Base-by-base conservation (phyloP, 345 rosid genomes). In the Salix exigua region DNA sequence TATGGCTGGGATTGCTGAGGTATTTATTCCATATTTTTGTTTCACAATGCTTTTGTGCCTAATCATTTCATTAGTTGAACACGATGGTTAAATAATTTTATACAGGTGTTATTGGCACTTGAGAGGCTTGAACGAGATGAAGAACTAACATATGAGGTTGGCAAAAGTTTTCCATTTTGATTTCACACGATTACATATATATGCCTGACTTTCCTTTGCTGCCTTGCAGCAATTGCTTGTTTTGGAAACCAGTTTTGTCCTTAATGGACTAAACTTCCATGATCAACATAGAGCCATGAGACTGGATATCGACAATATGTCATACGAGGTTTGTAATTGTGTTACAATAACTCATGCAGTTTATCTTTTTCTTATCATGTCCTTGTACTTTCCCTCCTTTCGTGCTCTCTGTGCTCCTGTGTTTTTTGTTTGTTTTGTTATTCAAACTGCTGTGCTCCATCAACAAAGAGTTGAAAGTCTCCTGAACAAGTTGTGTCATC, bases 241-340 rank as follows among this genome's bases (percentile, higher is more conserved):
- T 78, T 85, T 92, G 85, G 99, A 91, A 85, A 89, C 94, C 79
- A 87, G 87, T 74, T 79, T 96, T 76, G 86, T 92, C 73, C 91
- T 91, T 19, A 86, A 85, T 75, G 97, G 92, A 73, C 86, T 89
- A 76, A 88, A 84, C 80, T 84, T 93, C 72, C 80, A 89, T 79
- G 99, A 96, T 79, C 99, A 85, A 81, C 97, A 96, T 78, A 88
- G 97, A 78, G 98, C 90, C 50, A 87, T 96, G 99, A 92, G 99
- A 84, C 88, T 93, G 66, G 97, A 96, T 85, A 93, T 96, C 38
- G 99, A 96, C 81, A 83, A 90, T 83, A 94, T 94, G 99, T 92
- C 99, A 40, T 96, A 96, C 72, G 98, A 96, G 98, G 99, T 94
- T 62, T 77, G 89, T 82, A 68, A 46, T 78, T 21, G 21, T 66